Base-by-base conservation (phyloP, 176 grass and related monocot genomes). In the Triticum timopheevii region DNA sequence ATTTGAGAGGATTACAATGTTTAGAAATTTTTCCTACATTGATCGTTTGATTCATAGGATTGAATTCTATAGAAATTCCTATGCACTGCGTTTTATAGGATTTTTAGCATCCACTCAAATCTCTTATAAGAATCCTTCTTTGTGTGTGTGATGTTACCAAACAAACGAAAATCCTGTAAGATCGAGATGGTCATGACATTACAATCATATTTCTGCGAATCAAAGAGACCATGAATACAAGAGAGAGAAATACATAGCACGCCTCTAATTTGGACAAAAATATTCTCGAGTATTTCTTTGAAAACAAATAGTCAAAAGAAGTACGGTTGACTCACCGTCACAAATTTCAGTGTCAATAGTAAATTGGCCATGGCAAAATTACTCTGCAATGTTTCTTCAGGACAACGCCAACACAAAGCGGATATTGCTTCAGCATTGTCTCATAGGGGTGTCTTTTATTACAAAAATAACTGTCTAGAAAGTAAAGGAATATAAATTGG, bases 381-480 rank as follows among this genome's bases (percentile, higher is more conserved):
- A 22, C 19, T 65, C 58, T 31, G 19, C 24, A 49, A 38, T 38
- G 9, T 78, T 86, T 71, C 30, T 77, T 13, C n/a, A 80, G 40
- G 27, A 83, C n/a, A 58, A 50, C 1, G 10, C 65, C 5, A 68
- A 42, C 40, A 79, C 4, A 19, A 65, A 22, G n/a, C 61, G 8
- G 52, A 42, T 47, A 47, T 63, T 78, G 25, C 68, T 80, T 75
- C 20, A 70, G 65, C 35, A 79, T 79, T 47, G 33, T 39, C 79
- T 87, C 49, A 20, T 23, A 76, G 70, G 33, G 61, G 65, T 44
- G 54, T 11, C 61, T 23, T 44, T 73, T 44, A 25, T 81, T 87
- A 83, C 83, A 87, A 84, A 85, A 90, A 30, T 31, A 10, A 28
- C 3, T 50, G 34, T 34, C 23, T 61, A 79, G n/a, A 79, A 28